phyloP scores from a whole-genome alignment of 495 filamentous ascomycete genomes.

The Penicillium desertorum region DNA sequence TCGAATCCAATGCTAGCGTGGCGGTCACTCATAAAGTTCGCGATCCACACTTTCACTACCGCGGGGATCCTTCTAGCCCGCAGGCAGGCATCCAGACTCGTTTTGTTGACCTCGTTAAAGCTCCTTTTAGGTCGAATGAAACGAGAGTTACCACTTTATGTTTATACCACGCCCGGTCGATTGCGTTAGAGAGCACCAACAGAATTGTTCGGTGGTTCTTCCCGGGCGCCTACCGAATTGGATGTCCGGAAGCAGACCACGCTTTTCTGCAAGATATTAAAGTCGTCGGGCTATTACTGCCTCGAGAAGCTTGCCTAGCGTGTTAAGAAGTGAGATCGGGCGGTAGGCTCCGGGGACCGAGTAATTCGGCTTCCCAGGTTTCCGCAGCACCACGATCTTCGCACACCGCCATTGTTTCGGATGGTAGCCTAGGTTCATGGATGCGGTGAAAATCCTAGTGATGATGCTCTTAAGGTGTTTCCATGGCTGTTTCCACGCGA shows the following conservation, averaged over 20 bases:
- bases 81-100: conserved; percentile 23
- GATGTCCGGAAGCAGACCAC: conserved; percentile 19
- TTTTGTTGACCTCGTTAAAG: conserved; percentile 27
- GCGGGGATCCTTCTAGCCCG: conserved; percentile 22
- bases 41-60: conserved; percentile 20
- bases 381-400: too few species aligned
- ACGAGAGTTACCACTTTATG: conserved; percentile 18
- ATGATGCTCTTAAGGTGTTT: conserved; percentile 17
- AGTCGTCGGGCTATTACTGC: conserved; percentile 17
- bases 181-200: conserved; percentile 20
- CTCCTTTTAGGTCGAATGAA: conserved; percentile 23
- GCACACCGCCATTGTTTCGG: background rate
- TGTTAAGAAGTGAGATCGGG: conserved; percentile 30
- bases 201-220: conserved; percentile 17
- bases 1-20: conserved; percentile 11
- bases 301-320: conserved; percentile 22
- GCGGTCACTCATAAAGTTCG: conserved; percentile 28
- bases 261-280: conserved; percentile 14
- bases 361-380: conserved; percentile 20
- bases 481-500: conserved; percentile 28
- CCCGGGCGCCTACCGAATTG: conserved; percentile 23
- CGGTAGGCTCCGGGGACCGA: conserved; percentile 21
- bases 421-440: too few species aligned
- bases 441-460: conserved; percentile 20
- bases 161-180: conserved; percentile 22